These are phyloP conservation scores for Phyllosticta citriasiana DNA, from an alignment of 2,329 filamentous ascomycete genomes.

Conservation along the genomic window DNA sequence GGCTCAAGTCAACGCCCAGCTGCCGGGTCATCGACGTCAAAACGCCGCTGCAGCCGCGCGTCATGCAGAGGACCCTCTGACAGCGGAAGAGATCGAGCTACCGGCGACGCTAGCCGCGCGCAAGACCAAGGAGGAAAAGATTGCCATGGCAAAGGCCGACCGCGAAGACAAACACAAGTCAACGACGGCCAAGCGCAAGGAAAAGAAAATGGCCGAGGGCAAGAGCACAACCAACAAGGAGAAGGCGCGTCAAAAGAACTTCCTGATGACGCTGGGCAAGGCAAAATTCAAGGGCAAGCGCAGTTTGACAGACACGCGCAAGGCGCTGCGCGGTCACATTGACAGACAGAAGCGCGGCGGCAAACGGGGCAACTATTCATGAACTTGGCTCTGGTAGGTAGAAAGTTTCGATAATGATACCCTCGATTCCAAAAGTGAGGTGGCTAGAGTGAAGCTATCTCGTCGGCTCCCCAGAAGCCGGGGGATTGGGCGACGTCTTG, in stretches of 20 bases:
- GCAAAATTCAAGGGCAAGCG: constrained; percentile 93
- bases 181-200: constrained; percentile 71
- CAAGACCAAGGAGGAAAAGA: constrained; percentile 78
- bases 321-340: constrained; percentile 70
- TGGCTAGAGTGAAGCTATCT: neutral
- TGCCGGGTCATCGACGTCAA: constrained; percentile 37
- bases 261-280: constrained; percentile 95
- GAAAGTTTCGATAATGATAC: neutral
- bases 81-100: constrained; percentile 84
- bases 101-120: constrained; percentile 69
- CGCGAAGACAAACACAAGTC: constrained; percentile 78
- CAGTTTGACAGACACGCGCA: constrained; percentile 76
- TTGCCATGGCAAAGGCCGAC: constrained; percentile 73
- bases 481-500: neutral
- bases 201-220: constrained; percentile 77
- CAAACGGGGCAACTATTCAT: constrained; percentile 55
- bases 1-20: constrained; percentile 56
- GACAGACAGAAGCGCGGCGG: constrained; percentile 78
- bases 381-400: neutral
- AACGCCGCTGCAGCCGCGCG: constrained; percentile 36
- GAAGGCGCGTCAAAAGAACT: constrained; percentile 96
- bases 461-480: neutral
- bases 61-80: constrained; percentile 79
- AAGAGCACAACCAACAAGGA: constrained; percentile 97
- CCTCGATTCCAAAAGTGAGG: neutral